A percentile compares a stretch with the other conserved stretches of the same genome.
These are phyloP conservation scores for Sarocladium strictum DNA, from an alignment of 2,329 filamentous ascomycete species.

Conservation along the genomic window DNA sequence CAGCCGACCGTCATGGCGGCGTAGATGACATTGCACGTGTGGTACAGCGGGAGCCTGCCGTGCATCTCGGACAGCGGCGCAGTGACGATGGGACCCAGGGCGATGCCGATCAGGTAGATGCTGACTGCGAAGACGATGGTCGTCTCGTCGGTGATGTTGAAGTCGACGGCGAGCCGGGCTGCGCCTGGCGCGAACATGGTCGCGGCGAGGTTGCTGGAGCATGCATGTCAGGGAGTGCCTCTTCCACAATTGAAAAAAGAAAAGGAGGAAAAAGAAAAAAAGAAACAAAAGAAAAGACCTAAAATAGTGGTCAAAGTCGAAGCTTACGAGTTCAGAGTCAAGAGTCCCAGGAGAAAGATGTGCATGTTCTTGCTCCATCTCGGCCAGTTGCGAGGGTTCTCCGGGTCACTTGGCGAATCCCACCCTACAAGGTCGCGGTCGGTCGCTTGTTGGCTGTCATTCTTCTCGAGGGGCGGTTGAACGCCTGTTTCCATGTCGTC, in stretches of 20 bases:
- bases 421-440: constrained; percentile 42
- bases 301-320: no score
- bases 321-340: constrained; percentile 29
- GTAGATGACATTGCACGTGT: constrained; percentile 36
- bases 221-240: constrained; percentile 9
- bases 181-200: constrained; percentile 43
- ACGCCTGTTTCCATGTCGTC: not conserved
- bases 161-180: constrained; percentile 36
- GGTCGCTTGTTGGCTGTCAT: not conserved
- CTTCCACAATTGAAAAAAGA: no score
- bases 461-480: not conserved
- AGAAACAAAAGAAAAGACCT: no score
- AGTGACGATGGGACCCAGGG: constrained; percentile 54
- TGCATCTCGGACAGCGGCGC: constrained; percentile 56
- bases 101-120: constrained; percentile 39
- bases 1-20: constrained; percentile 42
- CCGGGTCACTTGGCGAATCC: constrained; percentile 61
- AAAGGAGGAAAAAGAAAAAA: no score
- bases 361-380: constrained; percentile 54
- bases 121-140: constrained; percentile 34
- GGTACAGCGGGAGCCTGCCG: constrained; percentile 37
- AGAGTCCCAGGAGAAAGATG: constrained; percentile 37
- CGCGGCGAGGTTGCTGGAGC: constrained; percentile 18
- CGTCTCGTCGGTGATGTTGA: constrained; percentile 27
- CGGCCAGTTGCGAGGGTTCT: constrained; percentile 62